phyloP scores from a whole-genome alignment of 2,329 filamentous ascomycete genomes.

The Raffaelea arxii region DNA sequence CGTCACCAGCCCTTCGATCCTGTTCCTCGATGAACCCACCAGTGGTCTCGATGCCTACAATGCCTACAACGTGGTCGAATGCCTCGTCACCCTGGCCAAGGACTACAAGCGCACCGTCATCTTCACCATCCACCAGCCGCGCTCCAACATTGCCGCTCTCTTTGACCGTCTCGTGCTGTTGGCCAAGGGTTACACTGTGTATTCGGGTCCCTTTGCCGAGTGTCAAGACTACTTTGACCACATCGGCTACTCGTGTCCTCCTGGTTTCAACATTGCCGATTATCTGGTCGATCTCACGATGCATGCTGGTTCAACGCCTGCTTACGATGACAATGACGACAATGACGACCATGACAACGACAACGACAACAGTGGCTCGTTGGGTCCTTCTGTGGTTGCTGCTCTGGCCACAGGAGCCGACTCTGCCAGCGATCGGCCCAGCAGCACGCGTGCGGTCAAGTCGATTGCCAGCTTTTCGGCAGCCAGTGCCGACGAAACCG shows the following conservation, averaged over 20 bases:
- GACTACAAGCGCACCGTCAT: slow-evolving; percentile 95
- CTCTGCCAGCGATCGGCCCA: slow-evolving; percentile 62
- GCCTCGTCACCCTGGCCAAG: slow-evolving; percentile 86
- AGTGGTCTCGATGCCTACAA: slow-evolving; percentile 95
- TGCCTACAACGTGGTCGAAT: slow-evolving; percentile 96
- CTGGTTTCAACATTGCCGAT: slow-evolving; percentile 97
- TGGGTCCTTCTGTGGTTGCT: neutral
- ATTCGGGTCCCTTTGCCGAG: slow-evolving; percentile 78
- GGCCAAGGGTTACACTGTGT: slow-evolving; percentile 81
- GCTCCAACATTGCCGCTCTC: slow-evolving; percentile 94
- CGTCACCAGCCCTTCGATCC: slow-evolving; percentile 91
- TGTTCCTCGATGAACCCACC: slow-evolving; percentile 95
- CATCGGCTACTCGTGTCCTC: slow-evolving; percentile 85
- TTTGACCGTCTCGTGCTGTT: slow-evolving; percentile 92
- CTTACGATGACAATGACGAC: slow-evolving; percentile 42
- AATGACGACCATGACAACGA: slow-evolving; percentile 18
- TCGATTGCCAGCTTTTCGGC: slow-evolving; percentile 80
- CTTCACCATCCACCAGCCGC: slow-evolving; percentile 95
- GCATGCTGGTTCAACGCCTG: slow-evolving; percentile 64
- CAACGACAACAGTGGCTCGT: neutral
- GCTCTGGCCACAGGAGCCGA: slow-evolving; percentile 32
- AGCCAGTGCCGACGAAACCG: slow-evolving; percentile 60
- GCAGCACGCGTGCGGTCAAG: slow-evolving; percentile 80
- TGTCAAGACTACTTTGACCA: slow-evolving; percentile 91
- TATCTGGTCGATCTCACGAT: slow-evolving; percentile 96